A percentile compares a stretch with the other conserved stretches of the same genome.
phyloP scores from a whole-genome alignment of 2,329 filamentous ascomycete species.

The Penicillium oxalicum region DNA sequence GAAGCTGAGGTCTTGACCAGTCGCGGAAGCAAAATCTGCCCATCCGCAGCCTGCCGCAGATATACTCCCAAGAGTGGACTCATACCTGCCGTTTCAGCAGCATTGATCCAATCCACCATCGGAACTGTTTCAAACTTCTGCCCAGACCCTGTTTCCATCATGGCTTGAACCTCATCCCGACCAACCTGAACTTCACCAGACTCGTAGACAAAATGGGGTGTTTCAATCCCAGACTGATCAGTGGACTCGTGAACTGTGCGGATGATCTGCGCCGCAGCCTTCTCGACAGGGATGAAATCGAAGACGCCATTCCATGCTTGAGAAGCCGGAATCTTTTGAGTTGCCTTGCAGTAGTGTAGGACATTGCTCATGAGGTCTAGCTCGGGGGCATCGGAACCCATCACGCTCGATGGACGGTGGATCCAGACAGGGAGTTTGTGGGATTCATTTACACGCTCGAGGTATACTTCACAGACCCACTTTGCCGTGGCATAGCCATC shows the following conservation, averaged over 20 bases:
- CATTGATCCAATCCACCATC: constrained; percentile 13
- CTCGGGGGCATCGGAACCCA: constrained; percentile 13
- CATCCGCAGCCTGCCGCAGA: constrained; percentile 11
- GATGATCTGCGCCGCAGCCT: constrained; percentile 13
- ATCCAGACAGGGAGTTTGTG: constrained; percentile 23
- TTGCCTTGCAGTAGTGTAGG: constrained; percentile 14
- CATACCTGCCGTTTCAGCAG: constrained; percentile 18
- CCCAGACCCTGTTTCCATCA: constrained; percentile 11
- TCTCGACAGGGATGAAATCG: constrained; percentile 19
- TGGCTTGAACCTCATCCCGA: constrained; percentile 12
- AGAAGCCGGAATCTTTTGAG: constrained; percentile 12
- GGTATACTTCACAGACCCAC: constrained; percentile 37
- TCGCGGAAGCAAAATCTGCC: constrained; percentile 13
- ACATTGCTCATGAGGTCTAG: constrained; percentile 20
- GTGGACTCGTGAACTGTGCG: constrained; percentile 7
- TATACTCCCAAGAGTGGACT: constrained; percentile 15
- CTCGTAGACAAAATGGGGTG: constrained; percentile 4
- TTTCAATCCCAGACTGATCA: background rate
- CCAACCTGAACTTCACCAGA: constrained; percentile 15
- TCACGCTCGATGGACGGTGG: constrained; percentile 27
- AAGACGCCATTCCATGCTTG: constrained; percentile 15
- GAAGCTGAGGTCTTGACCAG: constrained; percentile 9
- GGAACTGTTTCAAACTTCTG: constrained; percentile 10
- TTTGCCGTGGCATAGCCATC: constrained; percentile 36
- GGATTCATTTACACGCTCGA: constrained; percentile 24